Base-by-base conservation (phyloP, 1,284 basidiomycete genomes). In the Cryptococcus sp. region DNA sequence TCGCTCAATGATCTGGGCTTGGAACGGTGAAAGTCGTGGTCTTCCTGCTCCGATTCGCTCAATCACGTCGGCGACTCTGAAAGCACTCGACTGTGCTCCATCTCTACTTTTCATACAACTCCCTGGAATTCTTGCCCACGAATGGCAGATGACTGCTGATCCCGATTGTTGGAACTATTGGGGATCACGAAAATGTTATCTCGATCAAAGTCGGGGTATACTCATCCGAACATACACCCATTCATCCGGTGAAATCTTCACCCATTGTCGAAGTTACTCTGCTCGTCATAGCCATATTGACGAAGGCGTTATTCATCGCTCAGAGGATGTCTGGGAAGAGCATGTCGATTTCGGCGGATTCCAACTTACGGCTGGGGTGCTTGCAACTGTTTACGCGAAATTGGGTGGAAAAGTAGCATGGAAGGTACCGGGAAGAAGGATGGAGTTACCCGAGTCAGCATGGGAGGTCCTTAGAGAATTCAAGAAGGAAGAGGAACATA, bases 281-380 rank as follows among this genome's bases (percentile, higher is more conserved):
- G 45, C 57, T 6, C 50, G 45, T 35, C 51, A 58, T 35, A 49
- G 43, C 32, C 56, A 53, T 36, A 52, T 58, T 32, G 32, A 53
- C 4, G 43, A 52, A 13, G 49, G 50, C 5, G 33, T 47, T 8
- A 45, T 49, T 4, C 31, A 56, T 49, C 49, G 49, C 10, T 32
- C 50, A 31, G 36, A 55, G n/a, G 33, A 53, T 7, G 50, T 59
- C 4, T 56, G 54, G 57, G 57, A 56, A 44, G 57, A 59, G 42
- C 46, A 49, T 48, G 46, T 46, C 11, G 57, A 59, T 31, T 55
- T 49, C 33, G 6, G 46, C 6, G 57, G 57, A 4, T 5, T 15
- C 36, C 8, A n/a, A n/a, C n/a, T 37, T 6, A 23, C 43, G 11
- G 51, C 32, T 13, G 35, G 23, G 3, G 46, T 36, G 30, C 49